Conservation (phyloP, 768 basidiomycete species). For the Leccinum obscurum region DNA sequence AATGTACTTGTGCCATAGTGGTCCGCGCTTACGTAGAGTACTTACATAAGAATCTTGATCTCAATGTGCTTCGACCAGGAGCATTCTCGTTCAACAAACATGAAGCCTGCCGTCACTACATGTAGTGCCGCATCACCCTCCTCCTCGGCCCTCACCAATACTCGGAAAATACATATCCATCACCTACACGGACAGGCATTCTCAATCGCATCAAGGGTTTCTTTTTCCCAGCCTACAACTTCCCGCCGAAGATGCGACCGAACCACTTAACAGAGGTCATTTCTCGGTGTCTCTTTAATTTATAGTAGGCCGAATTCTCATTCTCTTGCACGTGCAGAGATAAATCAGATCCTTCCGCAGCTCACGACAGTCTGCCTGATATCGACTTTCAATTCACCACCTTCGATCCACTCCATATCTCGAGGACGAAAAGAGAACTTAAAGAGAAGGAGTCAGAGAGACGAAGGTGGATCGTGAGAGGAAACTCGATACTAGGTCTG, state of each 20-base stretch:
- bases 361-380: conserved; percentile 91
- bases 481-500: conserved; percentile 39
- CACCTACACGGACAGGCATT: conserved; percentile 64
- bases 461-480: conserved; percentile 63
- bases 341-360: conserved; percentile 61
- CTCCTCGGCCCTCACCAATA: conserved; percentile 77
- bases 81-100: no score
- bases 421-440: conserved; percentile 77
- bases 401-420: conserved; percentile 60
- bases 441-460: conserved; percentile 75
- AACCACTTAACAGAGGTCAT: conserved; percentile 81
- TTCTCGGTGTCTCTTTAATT: conserved; percentile 40
- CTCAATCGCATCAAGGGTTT: conserved; percentile 73
- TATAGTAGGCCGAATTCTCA: no score
- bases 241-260: conserved; percentile 44
- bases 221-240: conserved; percentile 51
- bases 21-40: no score
- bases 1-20: no score
- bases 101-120: no score
- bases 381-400: conserved; percentile 76
- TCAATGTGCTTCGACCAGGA: no score
- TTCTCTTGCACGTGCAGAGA: no score
- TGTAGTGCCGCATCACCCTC: conserved; percentile 48
- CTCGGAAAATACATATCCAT: conserved; percentile 78
- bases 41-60: no score